Evolutionary conservation across 805 yeast species (phyloP).

Genomic region (Kregervanrija fluxuum): DNA sequence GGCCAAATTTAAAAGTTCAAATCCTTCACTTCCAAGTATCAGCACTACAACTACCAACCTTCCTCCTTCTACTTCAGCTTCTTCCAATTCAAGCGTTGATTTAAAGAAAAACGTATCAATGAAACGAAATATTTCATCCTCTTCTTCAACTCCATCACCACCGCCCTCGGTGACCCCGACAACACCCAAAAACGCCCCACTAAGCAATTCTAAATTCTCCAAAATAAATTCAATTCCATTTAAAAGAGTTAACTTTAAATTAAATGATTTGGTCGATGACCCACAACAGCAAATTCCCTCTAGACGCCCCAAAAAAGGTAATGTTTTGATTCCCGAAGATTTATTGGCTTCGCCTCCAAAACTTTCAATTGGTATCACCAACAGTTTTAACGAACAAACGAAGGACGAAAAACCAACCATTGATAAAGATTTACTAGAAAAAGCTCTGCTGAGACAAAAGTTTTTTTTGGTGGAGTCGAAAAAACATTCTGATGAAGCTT

Average conservation of each 20-base stretch:
- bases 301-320: constrained; percentile 45
- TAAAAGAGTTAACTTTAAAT: constrained; percentile 44
- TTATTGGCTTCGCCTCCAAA: constrained; percentile 54
- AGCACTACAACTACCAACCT: background rate
- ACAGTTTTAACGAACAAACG: constrained; percentile 29
- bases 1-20: constrained; percentile 24
- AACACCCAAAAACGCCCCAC: background rate
- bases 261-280: constrained; percentile 40
- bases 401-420: constrained; percentile 24
- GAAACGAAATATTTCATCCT: too few species aligned
- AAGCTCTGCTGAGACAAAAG: constrained; percentile 55
- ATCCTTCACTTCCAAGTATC: background rate
- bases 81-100: too few species aligned
- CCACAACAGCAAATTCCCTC: constrained; percentile 61
- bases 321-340: constrained; percentile 60
- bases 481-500: constrained; percentile 73
- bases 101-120: too few species aligned
- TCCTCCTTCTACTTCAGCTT: constrained; percentile 5
- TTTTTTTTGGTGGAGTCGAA: constrained; percentile 52
- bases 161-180: background rate
- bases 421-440: constrained; percentile 41
- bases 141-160: background rate
- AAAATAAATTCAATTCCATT: constrained; percentile 28
- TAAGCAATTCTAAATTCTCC: background rate
- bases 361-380: constrained; percentile 62